A percentile compares a stretch with the other conserved stretches of the same genome.
Conservation (phyloP, 2,329 filamentous ascomycete genomes). For the Penicillium sp. region DNA sequence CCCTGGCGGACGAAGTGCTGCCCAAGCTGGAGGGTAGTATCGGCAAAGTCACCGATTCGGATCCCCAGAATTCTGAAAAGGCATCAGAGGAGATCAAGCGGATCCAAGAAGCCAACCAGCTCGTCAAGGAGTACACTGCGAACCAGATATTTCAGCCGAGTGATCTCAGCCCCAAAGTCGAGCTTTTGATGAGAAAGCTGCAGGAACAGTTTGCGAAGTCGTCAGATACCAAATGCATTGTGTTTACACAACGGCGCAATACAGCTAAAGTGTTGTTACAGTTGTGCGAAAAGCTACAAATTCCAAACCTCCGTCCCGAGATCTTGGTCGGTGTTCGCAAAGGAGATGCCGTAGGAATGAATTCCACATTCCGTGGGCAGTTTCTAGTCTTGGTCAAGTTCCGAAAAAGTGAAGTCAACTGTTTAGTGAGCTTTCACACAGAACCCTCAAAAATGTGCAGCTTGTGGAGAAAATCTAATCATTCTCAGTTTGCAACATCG, state of each 20-base stretch:
- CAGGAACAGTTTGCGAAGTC: constrained; percentile 59
- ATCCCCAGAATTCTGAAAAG: constrained; percentile 28
- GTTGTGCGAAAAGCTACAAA: constrained; percentile 60
- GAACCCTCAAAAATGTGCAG: background rate
- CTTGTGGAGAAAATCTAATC: background rate
- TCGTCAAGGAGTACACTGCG: constrained; percentile 56
- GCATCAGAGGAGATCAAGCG: constrained; percentile 55
- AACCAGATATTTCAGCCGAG: constrained; percentile 35
- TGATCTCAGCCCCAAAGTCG: constrained; percentile 70
- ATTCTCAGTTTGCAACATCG: constrained; percentile 56
- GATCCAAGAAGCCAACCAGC: constrained; percentile 57
- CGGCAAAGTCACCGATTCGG: constrained; percentile 11
- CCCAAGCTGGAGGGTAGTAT: constrained; percentile 58
- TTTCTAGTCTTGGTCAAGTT: constrained; percentile 68
- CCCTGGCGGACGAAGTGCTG: constrained; percentile 62
- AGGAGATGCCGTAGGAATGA: constrained; percentile 55
- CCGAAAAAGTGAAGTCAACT: constrained; percentile 42
- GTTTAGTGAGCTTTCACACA: constrained; percentile 10
- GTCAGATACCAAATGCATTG: constrained; percentile 68
- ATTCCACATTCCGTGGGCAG: constrained; percentile 70
- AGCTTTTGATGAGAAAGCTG: constrained; percentile 61
- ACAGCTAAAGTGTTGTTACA: constrained; percentile 72
- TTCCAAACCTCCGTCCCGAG: constrained; percentile 59
- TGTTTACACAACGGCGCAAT: constrained; percentile 78
- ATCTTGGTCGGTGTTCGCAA: constrained; percentile 62